phyloP scores from a whole-genome alignment of 2,329 filamentous ascomycete species.

The Seiridium cupressi region DNA sequence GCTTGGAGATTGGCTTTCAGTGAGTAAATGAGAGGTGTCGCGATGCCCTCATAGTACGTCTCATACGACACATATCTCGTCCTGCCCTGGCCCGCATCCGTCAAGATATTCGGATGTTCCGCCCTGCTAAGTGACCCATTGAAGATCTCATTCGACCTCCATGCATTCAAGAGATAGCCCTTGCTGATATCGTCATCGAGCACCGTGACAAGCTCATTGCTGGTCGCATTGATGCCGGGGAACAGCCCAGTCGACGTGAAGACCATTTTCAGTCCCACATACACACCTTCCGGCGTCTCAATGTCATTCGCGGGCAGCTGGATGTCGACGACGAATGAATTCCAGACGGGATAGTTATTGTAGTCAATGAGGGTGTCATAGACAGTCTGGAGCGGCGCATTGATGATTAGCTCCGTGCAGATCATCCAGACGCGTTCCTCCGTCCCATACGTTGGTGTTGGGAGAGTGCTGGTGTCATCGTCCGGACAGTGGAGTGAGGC shows the following conservation, averaged over 20 bases:
- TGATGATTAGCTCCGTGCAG: constrained; percentile 20
- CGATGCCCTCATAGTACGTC: background rate
- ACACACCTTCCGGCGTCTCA: constrained; percentile 19
- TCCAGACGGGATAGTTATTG: constrained; percentile 22
- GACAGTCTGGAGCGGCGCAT: constrained; percentile 12
- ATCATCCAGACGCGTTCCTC: constrained; percentile 19
- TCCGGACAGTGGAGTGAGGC: constrained; percentile 7
- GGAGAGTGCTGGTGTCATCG: background rate
- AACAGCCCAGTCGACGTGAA: constrained; percentile 21
- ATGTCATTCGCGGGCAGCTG: constrained; percentile 17
- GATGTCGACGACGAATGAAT: constrained; percentile 22
- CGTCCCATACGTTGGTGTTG: constrained; percentile 19
- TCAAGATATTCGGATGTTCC: constrained; percentile 23
- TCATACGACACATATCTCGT: constrained; percentile 20
- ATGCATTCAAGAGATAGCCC: constrained; percentile 20
- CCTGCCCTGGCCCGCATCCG: constrained; percentile 16
- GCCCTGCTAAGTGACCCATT: constrained; percentile 14
- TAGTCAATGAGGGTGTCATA: constrained; percentile 23
- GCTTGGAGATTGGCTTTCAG: background rate
- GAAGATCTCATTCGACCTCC: constrained; percentile 21
- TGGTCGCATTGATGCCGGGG: constrained; percentile 21
- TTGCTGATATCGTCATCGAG: constrained; percentile 7
- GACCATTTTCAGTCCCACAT: constrained; percentile 22
- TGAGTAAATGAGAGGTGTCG: background rate
- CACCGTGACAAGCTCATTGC: constrained; percentile 21